Percentiles rank a stretch among this genome's conserved stretches.
phyloP scores from a whole-genome alignment of 2,329 filamentous ascomycete genomes.

The Mariannaea sp. region DNA sequence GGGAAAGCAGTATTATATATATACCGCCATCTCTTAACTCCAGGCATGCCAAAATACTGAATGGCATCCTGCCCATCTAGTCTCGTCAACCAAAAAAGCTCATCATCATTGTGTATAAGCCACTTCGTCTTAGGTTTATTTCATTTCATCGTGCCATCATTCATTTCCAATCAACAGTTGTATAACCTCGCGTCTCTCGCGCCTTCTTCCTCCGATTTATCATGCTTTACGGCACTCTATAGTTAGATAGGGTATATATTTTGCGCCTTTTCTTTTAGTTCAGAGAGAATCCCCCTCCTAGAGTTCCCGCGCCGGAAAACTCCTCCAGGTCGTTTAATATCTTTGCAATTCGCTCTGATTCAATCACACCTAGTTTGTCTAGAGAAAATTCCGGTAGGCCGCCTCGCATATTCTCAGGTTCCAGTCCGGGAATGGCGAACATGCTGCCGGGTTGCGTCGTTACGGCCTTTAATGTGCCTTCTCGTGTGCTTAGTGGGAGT shows the following conservation, averaged over 20 bases:
- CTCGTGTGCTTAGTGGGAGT: neutral
- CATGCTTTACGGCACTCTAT: too few species aligned
- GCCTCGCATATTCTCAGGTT: neutral
- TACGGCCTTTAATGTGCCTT: constrained; percentile 1
- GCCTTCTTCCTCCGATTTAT: too few species aligned
- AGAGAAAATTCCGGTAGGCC: constrained; percentile 3
- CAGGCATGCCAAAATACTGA: neutral
- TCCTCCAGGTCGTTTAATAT: constrained; percentile 35
- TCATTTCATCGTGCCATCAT: neutral
- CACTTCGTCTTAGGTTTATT: neutral
- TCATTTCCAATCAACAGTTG: too few species aligned
- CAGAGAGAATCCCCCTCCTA: constrained; percentile 12
- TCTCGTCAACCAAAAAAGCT: neutral
- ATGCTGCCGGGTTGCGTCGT: constrained; percentile 14
- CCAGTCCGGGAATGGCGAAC: constrained; percentile 20
- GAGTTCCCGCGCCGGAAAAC: constrained; percentile 30
- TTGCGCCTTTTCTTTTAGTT: neutral
- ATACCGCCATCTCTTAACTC: neutral
- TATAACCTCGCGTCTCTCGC: too few species aligned
- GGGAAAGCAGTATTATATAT: neutral
- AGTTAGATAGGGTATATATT: too few species aligned
- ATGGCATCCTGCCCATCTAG: neutral
- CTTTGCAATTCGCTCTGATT: constrained; percentile 27
- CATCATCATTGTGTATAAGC: neutral
- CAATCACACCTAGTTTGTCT: constrained; percentile 14